Evolutionary conservation across 2,329 filamentous ascomycete species (phyloP).

Genomic region (Pyricularia grisea): DNA sequence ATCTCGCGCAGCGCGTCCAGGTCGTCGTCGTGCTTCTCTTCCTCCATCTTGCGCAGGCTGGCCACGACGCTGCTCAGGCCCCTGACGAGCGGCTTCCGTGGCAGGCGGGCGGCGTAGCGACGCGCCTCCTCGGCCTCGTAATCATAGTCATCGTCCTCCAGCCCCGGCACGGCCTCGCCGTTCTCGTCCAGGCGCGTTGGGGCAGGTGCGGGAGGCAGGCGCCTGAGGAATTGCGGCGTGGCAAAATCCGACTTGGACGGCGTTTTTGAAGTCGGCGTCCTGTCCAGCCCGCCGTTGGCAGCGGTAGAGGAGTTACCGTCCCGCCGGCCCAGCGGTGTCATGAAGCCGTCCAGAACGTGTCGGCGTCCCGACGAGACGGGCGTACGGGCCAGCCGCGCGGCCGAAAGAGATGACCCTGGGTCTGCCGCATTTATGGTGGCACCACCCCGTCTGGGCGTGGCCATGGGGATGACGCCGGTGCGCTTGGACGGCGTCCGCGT

Average conservation of each 20-base stretch:
- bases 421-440: conserved; percentile 17
- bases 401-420: conserved; percentile 7
- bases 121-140: not conserved
- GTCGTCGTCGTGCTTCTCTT: conserved; percentile 63
- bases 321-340: conserved; percentile 51
- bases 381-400: conserved; percentile 30
- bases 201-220: conserved; percentile 29
- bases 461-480: conserved; percentile 20
- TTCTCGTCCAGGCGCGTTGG: conserved; percentile 40
- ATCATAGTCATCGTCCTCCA: not conserved
- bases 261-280: conserved; percentile 28
- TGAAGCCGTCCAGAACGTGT: conserved; percentile 52
- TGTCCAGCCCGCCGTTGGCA: conserved; percentile 2
- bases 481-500: conserved; percentile 34
- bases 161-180: conserved; percentile 25
- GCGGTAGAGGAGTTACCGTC: conserved; percentile 20
- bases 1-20: conserved; percentile 64
- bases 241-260: conserved; percentile 41
- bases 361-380: conserved; percentile 50
- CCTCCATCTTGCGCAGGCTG: conserved; percentile 58
- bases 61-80: conserved; percentile 69
- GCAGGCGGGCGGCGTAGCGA: conserved; percentile 32
- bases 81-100: conserved; percentile 52
- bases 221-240: conserved; percentile 62
- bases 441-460: conserved; percentile 25